These are phyloP conservation scores for Cyclanthera cordifolia DNA, from an alignment of 306 rosid genomes.

Conservation along the genomic window DNA sequence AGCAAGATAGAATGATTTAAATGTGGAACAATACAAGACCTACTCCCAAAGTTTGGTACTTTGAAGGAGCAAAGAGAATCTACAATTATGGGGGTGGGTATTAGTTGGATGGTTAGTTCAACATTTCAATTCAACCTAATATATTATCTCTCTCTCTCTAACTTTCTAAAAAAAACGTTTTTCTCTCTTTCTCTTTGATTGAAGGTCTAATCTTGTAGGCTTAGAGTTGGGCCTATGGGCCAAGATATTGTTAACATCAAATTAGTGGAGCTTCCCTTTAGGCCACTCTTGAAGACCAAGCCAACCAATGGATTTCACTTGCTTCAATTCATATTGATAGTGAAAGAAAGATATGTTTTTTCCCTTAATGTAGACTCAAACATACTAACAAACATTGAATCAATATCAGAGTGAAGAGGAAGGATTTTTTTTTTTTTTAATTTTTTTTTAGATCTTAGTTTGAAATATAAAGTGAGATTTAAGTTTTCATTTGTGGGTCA, in stretches of 20 bases:
- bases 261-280: not conserved
- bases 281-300: not conserved
- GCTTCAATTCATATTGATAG: constrained; percentile 1
- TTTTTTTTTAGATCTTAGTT: not conserved
- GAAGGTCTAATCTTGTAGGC: not conserved
- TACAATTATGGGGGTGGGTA: constrained; percentile 14
- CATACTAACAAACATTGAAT: constrained; percentile 10
- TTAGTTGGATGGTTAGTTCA: constrained; percentile 10
- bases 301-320: not conserved
- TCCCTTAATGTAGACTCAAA: constrained; percentile 11
- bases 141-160: no score
- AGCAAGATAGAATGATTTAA: constrained; percentile 51
- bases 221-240: constrained; percentile 4
- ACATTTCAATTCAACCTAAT: constrained; percentile 15
- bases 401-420: constrained; percentile 11
- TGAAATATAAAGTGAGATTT: constrained; percentile 1
- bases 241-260: constrained; percentile 3
- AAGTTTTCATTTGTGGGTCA: constrained; percentile 1
- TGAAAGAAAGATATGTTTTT: not conserved
- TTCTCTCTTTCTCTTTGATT: not conserved
- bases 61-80: not conserved
- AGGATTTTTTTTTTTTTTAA: constrained; percentile 3
- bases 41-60: not conserved
- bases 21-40: constrained; percentile 25
- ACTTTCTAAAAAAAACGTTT: no score